Percentiles rank a stretch among this genome's conserved stretches.
These are phyloP conservation scores for Phaseolus coccineus DNA, from an alignment of 331 rosid genomes.

Conservation along the genomic window DNA sequence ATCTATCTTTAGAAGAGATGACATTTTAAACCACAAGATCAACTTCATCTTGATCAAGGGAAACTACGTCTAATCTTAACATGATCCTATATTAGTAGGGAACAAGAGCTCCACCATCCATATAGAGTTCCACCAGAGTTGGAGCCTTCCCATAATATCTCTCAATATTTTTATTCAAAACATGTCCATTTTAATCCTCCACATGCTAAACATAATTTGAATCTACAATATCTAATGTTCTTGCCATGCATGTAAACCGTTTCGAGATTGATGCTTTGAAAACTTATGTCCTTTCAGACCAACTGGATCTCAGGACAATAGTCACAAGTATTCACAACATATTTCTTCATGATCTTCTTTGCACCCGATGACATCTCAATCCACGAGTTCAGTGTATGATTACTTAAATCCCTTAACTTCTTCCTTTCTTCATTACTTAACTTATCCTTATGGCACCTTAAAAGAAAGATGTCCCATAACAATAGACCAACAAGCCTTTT, in stretches of 20 bases:
- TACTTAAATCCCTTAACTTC: constrained; percentile 53
- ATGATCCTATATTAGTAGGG: constrained; percentile 72
- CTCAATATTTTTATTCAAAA: constrained; percentile 75
- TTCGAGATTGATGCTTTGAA: constrained; percentile 84
- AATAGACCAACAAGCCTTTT: too few relatives aligned
- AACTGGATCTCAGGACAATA: constrained; percentile 86
- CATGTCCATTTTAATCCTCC: constrained; percentile 60
- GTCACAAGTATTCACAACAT: constrained; percentile 77
- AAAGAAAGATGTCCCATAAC: too few relatives aligned
- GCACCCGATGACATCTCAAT: constrained; percentile 76
- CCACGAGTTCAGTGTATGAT: constrained; percentile 68
- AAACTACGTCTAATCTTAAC: constrained; percentile 92
- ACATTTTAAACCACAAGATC: constrained; percentile 76
- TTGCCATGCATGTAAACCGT: constrained; percentile 96
- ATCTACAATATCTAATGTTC: constrained; percentile 73
- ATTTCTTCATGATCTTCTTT: constrained; percentile 78
- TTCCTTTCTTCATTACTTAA: constrained; percentile 42
- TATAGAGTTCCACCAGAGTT: constrained; percentile 85
- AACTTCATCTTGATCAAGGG: constrained; percentile 78
- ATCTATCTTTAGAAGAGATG: constrained; percentile 21
- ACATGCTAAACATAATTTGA: constrained; percentile 89
- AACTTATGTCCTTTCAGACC: constrained; percentile 95
- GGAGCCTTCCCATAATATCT: constrained; percentile 94
- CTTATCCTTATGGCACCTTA: constrained; percentile 36
- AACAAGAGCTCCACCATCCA: constrained; percentile 78